Evolutionary conservation across 139 green algal species (phyloP).

Genomic region (Raphidocelis subcapitata): DNA sequence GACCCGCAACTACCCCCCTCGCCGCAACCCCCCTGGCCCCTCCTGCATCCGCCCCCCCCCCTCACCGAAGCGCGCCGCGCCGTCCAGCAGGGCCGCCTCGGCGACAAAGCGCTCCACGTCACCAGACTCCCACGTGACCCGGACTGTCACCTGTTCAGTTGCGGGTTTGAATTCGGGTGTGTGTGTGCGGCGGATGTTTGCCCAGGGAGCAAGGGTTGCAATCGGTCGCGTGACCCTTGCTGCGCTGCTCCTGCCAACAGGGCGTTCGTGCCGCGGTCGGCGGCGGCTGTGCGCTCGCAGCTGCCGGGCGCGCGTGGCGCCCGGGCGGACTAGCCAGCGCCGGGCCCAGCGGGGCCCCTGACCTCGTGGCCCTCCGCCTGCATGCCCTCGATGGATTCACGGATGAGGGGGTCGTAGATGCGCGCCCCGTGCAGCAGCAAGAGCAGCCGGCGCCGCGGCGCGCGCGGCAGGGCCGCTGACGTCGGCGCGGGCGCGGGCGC

Average conservation of each 20-base stretch:
- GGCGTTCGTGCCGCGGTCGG: too few species aligned
- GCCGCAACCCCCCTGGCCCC: not conserved
- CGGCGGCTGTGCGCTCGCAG: too few species aligned
- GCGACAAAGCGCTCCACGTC: constrained; percentile 32
- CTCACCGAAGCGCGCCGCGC: not conserved
- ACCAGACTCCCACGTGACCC: constrained; percentile 38
- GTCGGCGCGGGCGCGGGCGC: too few species aligned
- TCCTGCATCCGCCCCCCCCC: not conserved
- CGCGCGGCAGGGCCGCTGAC: too few species aligned
- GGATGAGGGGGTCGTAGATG: constrained; percentile 22
- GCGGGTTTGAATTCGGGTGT: not conserved
- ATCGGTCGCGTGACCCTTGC: too few species aligned
- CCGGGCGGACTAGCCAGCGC: too few species aligned
- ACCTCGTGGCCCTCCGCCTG: constrained; percentile 26
- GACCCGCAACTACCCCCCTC: too few species aligned
- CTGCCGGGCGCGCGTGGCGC: too few species aligned
- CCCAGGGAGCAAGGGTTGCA: too few species aligned
- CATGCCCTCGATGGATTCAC: not conserved
- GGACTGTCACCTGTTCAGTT: constrained; percentile 25
- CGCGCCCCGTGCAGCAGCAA: constrained; percentile 45
- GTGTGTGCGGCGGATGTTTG: not conserved
- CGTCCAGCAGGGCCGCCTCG: constrained; percentile 18
- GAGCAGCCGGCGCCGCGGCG: constrained; percentile 4
- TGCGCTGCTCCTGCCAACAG: too few species aligned
- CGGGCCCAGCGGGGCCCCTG: too few species aligned